These are phyloP conservation scores for Verticillium zaregamsianum DNA, from an alignment of 2,329 filamentous ascomycete species.

Conservation along the genomic window DNA sequence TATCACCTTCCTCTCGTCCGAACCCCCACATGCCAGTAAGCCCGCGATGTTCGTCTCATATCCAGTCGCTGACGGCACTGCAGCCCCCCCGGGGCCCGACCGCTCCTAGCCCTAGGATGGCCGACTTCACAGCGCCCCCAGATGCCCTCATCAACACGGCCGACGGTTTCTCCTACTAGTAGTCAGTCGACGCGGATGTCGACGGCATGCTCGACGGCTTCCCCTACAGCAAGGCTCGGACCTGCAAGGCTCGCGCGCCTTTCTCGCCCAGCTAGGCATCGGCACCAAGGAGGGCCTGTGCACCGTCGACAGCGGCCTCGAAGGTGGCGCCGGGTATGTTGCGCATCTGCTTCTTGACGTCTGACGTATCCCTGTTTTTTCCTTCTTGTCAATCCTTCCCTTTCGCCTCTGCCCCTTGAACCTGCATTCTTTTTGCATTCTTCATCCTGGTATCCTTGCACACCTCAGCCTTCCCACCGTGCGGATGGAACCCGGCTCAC, in stretches of 20 bases:
- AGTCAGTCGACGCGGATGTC: slow-evolving; percentile 36
- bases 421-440: slow-evolving; percentile 2
- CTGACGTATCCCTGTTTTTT: not conserved
- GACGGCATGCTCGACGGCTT: slow-evolving; percentile 79
- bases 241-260: slow-evolving; percentile 62
- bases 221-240: slow-evolving; percentile 62
- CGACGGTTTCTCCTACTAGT: slow-evolving; percentile 43
- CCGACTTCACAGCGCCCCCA: slow-evolving; percentile 13
- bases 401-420: slow-evolving; percentile 1
- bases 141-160: slow-evolving; percentile 29
- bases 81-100: too few species aligned
- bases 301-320: slow-evolving; percentile 24
- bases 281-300: slow-evolving; percentile 27
- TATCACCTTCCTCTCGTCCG: not conserved
- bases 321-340: slow-evolving; percentile 35
- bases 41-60: not conserved
- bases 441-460: slow-evolving; percentile 8
- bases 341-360: slow-evolving; percentile 1
- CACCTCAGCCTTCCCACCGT: not conserved
- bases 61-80: not conserved
- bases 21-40: too few species aligned
- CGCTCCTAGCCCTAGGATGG: not conserved
- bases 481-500: not conserved
- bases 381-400: slow-evolving; percentile 3
- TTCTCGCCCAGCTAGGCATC: slow-evolving; percentile 62